These are phyloP conservation scores for Tylopilus intermedius DNA, from an alignment of 768 basidiomycete species.

Conservation along the genomic window DNA sequence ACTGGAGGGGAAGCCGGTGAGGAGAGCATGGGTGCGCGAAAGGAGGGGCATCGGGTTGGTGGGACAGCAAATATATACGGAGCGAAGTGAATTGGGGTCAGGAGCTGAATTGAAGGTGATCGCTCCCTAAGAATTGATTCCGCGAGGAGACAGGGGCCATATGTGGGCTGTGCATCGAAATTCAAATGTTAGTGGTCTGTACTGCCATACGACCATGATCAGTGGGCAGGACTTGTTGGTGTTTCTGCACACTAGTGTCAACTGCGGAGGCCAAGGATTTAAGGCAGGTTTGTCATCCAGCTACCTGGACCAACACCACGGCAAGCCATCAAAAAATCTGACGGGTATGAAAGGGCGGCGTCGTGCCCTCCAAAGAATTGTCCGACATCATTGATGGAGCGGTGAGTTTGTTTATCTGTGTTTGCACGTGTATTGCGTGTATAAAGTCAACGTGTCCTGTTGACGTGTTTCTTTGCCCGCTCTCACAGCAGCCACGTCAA, in stretches of 20 bases:
- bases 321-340: too few species aligned
- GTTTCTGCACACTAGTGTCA: too few species aligned
- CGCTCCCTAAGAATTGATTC: slow-evolving; percentile 2
- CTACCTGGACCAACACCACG: too few species aligned
- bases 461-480: slow-evolving; percentile 22
- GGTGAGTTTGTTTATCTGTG: slow-evolving; percentile 11
- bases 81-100: neutral
- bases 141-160: slow-evolving; percentile 3
- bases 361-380: too few species aligned
- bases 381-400: too few species aligned
- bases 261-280: too few species aligned
- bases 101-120: slow-evolving; percentile 5
- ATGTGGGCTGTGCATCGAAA: slow-evolving; percentile 1
- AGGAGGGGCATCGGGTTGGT: neutral
- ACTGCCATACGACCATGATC: too few species aligned
- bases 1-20: neutral
- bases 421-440: slow-evolving; percentile 24
- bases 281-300: too few species aligned
- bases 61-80: neutral
- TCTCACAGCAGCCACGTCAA: slow-evolving; percentile 21
- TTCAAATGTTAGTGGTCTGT: neutral
- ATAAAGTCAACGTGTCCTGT: slow-evolving; percentile 30
- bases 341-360: too few species aligned
- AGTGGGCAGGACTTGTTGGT: too few species aligned
- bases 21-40: neutral